Percentiles rank a stretch among this genome's conserved stretches.
These are phyloP conservation scores for Solanum hybrid DNA, from an alignment of 305 asterid species.

Conservation along the genomic window DNA sequence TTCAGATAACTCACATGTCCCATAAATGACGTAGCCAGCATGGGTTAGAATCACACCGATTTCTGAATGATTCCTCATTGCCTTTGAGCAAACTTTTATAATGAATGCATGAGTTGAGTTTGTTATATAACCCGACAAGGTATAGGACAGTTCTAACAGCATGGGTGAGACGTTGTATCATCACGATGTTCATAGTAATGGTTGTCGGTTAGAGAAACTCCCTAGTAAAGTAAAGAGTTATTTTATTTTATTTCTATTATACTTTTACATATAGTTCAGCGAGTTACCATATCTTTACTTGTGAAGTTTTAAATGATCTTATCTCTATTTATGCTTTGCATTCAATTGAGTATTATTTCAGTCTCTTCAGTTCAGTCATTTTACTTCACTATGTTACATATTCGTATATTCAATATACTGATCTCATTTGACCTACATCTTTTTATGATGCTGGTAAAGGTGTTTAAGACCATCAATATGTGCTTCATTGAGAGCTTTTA, in stretches of 20 bases:
- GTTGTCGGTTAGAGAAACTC: background rate
- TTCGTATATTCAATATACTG: background rate
- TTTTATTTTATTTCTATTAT: background rate
- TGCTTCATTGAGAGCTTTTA: background rate
- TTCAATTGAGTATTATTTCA: background rate
- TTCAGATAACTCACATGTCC: background rate
- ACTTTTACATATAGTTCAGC: background rate
- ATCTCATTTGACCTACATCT: background rate
- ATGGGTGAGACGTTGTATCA: background rate
- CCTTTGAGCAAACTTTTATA: background rate
- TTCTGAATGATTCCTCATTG: background rate
- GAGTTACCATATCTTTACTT: background rate
- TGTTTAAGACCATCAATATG: background rate
- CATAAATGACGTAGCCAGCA: background rate
- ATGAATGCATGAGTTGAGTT: background rate
- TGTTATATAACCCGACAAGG: background rate
- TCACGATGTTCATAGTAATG: background rate
- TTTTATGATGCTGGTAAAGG: background rate
- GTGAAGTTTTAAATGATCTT: background rate
- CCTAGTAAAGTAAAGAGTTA: background rate
- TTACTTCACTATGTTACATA: background rate
- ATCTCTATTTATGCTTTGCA: background rate
- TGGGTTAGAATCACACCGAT: background rate
- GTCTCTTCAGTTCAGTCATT: background rate
- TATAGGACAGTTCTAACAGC: background rate